Evolutionary conservation across 2,329 filamentous ascomycete species (phyloP).

Genomic region (Fusarium cyanostomum): DNA sequence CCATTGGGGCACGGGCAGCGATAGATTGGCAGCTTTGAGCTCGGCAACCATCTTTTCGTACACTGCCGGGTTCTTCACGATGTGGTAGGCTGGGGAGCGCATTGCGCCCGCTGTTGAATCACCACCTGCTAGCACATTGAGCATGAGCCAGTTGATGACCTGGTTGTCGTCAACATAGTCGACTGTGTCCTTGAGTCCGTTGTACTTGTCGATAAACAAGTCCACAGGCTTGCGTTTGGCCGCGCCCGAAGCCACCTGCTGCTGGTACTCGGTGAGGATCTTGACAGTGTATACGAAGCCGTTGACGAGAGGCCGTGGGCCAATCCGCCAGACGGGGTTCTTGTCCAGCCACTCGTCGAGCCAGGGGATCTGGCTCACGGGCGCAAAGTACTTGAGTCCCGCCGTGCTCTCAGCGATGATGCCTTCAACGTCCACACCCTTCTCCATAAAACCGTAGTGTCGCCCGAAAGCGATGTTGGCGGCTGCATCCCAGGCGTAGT

Average conservation of each 20-base stretch:
- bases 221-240: slow-evolving; percentile 31
- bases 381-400: slow-evolving; percentile 33
- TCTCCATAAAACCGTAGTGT: slow-evolving; percentile 30
- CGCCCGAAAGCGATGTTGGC: slow-evolving; percentile 35
- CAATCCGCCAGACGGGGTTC: slow-evolving; percentile 26
- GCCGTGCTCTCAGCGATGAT: slow-evolving; percentile 23
- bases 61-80: slow-evolving; percentile 7
- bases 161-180: slow-evolving; percentile 31
- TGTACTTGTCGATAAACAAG: slow-evolving; percentile 33
- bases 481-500: slow-evolving; percentile 33
- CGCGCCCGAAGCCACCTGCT: slow-evolving; percentile 16
- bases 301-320: slow-evolving; percentile 15
- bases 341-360: slow-evolving; percentile 37
- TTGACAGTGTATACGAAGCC: slow-evolving; percentile 28
- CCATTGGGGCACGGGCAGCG: slow-evolving; percentile 26
- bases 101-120: slow-evolving; percentile 36
- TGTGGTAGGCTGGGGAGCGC: slow-evolving; percentile 26
- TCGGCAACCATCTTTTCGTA: slow-evolving; percentile 31
- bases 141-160: slow-evolving; percentile 34
- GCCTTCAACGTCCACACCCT: slow-evolving; percentile 16
- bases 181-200: slow-evolving; percentile 28
- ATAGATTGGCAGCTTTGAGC: slow-evolving; percentile 7
- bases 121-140: slow-evolving; percentile 31
- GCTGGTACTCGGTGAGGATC: slow-evolving; percentile 31
- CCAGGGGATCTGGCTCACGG: slow-evolving; percentile 36